Evolutionary conservation across 2,329 filamentous ascomycete species (phyloP).

Genomic region (Juglanconis juglandina): DNA sequence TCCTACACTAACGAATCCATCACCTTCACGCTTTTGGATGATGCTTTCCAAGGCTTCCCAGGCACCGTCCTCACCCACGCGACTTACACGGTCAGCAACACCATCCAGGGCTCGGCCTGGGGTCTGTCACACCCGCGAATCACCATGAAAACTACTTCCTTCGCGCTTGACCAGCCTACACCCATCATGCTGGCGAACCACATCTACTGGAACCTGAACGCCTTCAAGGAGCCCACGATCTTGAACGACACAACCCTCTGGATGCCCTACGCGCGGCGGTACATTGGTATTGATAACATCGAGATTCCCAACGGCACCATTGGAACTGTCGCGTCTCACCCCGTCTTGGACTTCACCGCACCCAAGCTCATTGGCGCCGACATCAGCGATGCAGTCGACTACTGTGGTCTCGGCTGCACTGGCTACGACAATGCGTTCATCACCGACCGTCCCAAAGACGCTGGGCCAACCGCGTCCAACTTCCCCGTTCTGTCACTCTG

Average conservation of each 20-base stretch:
- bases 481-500: conserved; percentile 11
- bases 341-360: conserved; percentile 10
- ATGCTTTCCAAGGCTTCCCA: conserved; percentile 8
- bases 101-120: conserved; percentile 9
- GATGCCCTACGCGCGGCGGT: conserved; percentile 12
- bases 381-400: conserved; percentile 1
- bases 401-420: conserved; percentile 4
- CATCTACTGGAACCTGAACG: conserved; percentile 16
- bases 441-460: conserved; percentile 4
- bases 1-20: conserved; percentile 10
- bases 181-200: conserved; percentile 16
- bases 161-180: conserved; percentile 11
- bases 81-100: conserved; percentile 11
- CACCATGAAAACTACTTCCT: conserved; percentile 12
- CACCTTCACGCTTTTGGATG: conserved; percentile 7
- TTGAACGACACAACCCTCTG: conserved; percentile 12
- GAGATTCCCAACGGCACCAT: conserved; percentile 11
- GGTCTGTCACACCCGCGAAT: conserved; percentile 5
- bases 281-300: conserved; percentile 11
- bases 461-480: conserved; percentile 4
- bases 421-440: conserved; percentile 15
- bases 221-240: conserved; percentile 8
- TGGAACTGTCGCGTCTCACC: conserved; percentile 4
- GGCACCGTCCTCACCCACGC: conserved; percentile 10
- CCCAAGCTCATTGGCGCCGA: conserved; percentile 9